Evolutionary conservation across 148 eudicot genomes (phyloP).

Genomic region (Gaultheria prostrata): DNA sequence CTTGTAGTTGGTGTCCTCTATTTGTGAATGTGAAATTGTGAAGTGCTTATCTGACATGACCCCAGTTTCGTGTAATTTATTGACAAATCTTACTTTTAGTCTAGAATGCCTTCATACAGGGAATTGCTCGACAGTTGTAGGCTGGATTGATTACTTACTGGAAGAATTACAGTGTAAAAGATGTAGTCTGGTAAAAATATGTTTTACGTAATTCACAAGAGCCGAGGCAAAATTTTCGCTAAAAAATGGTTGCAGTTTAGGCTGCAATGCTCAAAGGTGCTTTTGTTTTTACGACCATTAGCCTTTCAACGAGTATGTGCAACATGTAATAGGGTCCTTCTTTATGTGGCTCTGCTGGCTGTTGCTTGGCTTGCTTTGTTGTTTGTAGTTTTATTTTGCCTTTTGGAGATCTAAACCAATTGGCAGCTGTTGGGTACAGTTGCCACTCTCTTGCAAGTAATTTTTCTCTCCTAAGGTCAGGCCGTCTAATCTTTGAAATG

Average conservation of each 20-base stretch:
- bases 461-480: background rate
- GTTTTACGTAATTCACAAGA: too few relatives aligned
- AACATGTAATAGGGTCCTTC: background rate
- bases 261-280: background rate
- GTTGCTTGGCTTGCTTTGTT: background rate
- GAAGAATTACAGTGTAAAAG: background rate
- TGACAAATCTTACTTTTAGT: background rate
- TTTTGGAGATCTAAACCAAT: background rate
- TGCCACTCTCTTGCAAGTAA: background rate
- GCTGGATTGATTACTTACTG: background rate
- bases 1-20: conserved; percentile 10
- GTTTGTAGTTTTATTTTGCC: background rate
- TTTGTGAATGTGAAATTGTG: background rate
- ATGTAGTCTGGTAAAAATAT: too few relatives aligned
- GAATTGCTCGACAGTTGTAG: background rate
- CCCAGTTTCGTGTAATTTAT: background rate
- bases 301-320: background rate
- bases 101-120: background rate
- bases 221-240: background rate
- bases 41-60: background rate
- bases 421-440: background rate
- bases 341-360: conserved; percentile 6
- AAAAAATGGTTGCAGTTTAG: background rate
- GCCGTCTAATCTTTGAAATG: background rate
- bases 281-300: background rate